These are phyloP conservation scores for Naganishia kalamii DNA, from an alignment of 768 basidiomycete species.

Conservation along the genomic window DNA sequence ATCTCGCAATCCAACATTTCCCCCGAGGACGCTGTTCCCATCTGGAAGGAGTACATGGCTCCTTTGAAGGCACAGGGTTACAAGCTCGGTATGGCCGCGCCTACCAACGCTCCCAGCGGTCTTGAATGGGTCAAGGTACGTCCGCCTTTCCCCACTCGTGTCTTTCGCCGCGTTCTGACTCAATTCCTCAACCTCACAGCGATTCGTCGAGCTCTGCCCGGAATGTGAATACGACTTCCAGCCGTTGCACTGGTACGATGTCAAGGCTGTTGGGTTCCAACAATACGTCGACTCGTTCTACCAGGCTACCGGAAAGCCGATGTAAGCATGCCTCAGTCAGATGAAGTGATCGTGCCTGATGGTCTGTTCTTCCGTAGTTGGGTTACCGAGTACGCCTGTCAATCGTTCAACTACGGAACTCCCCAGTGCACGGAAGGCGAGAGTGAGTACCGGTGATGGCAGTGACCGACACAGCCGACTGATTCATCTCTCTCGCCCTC, in stretches of 20 bases:
- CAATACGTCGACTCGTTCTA: slow-evolving; percentile 49
- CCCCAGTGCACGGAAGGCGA: slow-evolving; percentile 41
- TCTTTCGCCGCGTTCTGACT: neutral
- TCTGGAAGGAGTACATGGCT: slow-evolving; percentile 62
- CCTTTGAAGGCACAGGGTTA: slow-evolving; percentile 59
- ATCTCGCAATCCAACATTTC: slow-evolving; percentile 58
- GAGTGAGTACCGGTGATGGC: slow-evolving; percentile 27
- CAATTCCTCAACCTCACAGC: neutral
- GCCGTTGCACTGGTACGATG: slow-evolving; percentile 68
- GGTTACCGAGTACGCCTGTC: slow-evolving; percentile 43
- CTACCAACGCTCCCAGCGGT: slow-evolving; percentile 59
- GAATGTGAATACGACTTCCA: slow-evolving; percentile 49
- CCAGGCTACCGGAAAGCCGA: neutral
- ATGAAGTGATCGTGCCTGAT: neutral
- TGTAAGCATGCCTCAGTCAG: neutral
- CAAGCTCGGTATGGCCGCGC: slow-evolving; percentile 60
- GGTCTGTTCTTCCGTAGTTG: neutral
- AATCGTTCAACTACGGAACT: slow-evolving; percentile 44
- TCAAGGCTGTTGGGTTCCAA: slow-evolving; percentile 49
- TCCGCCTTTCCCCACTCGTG: slow-evolving; percentile 47
- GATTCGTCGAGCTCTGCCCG: slow-evolving; percentile 13
- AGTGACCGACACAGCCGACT: neutral
- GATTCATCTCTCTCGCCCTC: neutral
- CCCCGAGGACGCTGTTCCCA: slow-evolving; percentile 51
- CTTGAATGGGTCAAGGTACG: slow-evolving; percentile 58